A percentile compares a stretch with the other conserved stretches of the same genome.
Evolutionary conservation across 1,284 basidiomycete genomes (phyloP).

Genomic region (Ustilago cynodontis): DNA sequence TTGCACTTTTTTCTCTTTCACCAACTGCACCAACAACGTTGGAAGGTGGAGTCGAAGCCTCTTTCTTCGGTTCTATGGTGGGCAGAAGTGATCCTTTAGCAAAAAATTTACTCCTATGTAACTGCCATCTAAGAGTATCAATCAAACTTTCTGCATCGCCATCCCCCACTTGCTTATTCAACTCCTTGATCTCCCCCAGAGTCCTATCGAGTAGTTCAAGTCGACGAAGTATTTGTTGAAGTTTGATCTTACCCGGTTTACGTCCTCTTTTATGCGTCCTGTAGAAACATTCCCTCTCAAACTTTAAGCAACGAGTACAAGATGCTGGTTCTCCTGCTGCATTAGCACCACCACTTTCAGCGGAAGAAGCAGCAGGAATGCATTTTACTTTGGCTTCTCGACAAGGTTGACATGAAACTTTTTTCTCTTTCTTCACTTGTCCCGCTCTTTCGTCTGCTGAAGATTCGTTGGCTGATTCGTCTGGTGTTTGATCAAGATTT

Average conservation of each 20-base stretch:
- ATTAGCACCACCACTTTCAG: too few relatives aligned
- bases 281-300: slow-evolving; percentile 32
- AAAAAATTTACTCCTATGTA: slow-evolving; percentile 39
- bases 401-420: slow-evolving; percentile 43
- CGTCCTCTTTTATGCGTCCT: slow-evolving; percentile 36
- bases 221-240: slow-evolving; percentile 38
- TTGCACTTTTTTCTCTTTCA: slow-evolving; percentile 2
- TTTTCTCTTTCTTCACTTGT: slow-evolving; percentile 11
- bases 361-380: slow-evolving; percentile 11
- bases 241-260: slow-evolving; percentile 50
- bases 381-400: slow-evolving; percentile 47
- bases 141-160: slow-evolving; percentile 28
- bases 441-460: neutral
- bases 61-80: neutral
- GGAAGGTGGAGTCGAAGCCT: neutral
- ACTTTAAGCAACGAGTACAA: slow-evolving; percentile 32
- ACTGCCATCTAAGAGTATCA: slow-evolving; percentile 37
- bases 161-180: slow-evolving; percentile 36
- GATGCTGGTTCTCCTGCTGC: neutral
- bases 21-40: neutral
- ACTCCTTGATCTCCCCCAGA: slow-evolving; percentile 24
- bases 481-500: neutral
- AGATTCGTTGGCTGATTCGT: neutral
- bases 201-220: slow-evolving; percentile 36
- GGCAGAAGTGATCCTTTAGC: slow-evolving; percentile 8